These are phyloP conservation scores for Pichia nakasei DNA, from an alignment of 805 yeast genomes.

Conservation along the genomic window DNA sequence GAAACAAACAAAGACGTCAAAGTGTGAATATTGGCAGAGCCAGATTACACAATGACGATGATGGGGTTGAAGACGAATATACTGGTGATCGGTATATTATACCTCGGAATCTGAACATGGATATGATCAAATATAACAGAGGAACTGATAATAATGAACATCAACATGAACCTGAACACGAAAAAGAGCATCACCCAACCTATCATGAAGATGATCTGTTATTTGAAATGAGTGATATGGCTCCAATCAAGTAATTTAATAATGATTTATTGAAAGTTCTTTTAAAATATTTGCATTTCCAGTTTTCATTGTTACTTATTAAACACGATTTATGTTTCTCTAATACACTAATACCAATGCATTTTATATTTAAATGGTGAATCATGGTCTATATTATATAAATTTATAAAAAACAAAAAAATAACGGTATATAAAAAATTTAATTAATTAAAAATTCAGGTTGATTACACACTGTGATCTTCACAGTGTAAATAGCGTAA, in stretches of 20 bases:
- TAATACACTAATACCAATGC: no score
- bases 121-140: not conserved
- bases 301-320: no score
- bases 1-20: conserved; percentile 5
- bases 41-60: not conserved
- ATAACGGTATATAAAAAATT: no score
- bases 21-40: not conserved
- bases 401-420: no score
- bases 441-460: no score
- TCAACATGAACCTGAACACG: conserved; percentile 24
- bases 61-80: conserved; percentile 28
- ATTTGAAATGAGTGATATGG: conserved; percentile 74
- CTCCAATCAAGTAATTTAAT: conserved; percentile 15
- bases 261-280: no score
- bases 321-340: no score
- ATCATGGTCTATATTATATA: no score
- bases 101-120: not conserved
- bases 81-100: conserved; percentile 27
- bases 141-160: conserved; percentile 12
- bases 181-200: conserved; percentile 37
- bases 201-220: conserved; percentile 38
- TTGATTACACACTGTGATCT: no score
- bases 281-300: not conserved
- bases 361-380: no score
- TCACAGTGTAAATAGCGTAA: no score